Conservation (phyloP, 2,329 filamentous ascomycete species). For the Verticillium zaregamsianum region DNA sequence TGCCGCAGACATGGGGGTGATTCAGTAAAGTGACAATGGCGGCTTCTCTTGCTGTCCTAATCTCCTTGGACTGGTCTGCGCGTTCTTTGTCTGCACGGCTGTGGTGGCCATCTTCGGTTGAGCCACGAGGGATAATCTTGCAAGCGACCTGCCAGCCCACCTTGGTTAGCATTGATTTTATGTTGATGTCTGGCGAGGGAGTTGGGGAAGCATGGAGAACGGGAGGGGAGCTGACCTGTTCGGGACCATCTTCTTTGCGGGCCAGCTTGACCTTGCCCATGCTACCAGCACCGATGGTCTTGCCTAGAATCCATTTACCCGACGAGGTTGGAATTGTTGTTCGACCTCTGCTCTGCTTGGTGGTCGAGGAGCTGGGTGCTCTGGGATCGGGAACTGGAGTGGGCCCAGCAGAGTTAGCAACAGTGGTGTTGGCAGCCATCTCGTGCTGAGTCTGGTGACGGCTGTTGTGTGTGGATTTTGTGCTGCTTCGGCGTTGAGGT, state of each 20-base stretch:
- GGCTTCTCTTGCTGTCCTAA: conserved; percentile 89
- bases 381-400: conserved; percentile 49
- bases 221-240: conserved; percentile 62
- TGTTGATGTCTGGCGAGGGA: neutral
- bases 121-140: conserved; percentile 92
- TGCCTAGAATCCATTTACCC: conserved; percentile 91
- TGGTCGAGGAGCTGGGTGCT: conserved; percentile 31
- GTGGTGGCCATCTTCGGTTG: conserved; percentile 71
- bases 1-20: conserved; percentile 92
- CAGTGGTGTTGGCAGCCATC: conserved; percentile 46
- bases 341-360: conserved; percentile 53
- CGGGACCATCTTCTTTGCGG: conserved; percentile 81
- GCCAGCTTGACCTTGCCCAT: conserved; percentile 99
- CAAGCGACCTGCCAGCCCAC: conserved; percentile 68
- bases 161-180: neutral
- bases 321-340: conserved; percentile 88
- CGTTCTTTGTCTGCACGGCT: conserved; percentile 73
- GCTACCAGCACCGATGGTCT: conserved; percentile 94
- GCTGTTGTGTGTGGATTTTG: conserved; percentile 35
- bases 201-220: neutral
- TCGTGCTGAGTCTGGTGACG: conserved; percentile 28
- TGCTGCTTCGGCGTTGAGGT: conserved; percentile 45
- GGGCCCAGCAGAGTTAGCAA: conserved; percentile 49
- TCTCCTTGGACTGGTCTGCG: conserved; percentile 94
- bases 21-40: conserved; percentile 93